phyloP scores from a whole-genome alignment of 345 rosid species.

The Kernera saxatilis region DNA sequence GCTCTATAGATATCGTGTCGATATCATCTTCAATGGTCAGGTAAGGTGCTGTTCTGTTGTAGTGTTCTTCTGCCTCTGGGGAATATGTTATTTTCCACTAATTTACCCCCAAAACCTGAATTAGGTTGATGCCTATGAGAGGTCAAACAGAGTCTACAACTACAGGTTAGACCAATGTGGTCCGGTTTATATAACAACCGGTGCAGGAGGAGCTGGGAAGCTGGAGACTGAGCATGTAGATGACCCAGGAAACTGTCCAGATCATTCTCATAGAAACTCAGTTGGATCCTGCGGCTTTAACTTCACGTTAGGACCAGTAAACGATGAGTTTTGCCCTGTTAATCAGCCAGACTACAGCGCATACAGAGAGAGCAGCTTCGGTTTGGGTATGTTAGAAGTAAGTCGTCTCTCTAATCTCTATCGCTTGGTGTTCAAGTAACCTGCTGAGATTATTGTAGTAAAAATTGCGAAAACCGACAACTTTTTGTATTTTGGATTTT shows the following conservation, averaged over 20 bases:
- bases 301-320: conserved; percentile 59
- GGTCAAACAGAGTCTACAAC: conserved; percentile 83
- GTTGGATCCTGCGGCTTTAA: conserved; percentile 59
- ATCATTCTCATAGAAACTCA: conserved; percentile 29
- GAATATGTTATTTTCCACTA: not conserved
- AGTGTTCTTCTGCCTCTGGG: not conserved
- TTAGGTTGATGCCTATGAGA: conserved; percentile 95
- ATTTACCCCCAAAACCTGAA: not conserved
- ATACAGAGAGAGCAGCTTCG: conserved; percentile 88
- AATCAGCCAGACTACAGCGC: conserved; percentile 86
- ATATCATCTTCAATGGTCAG: conserved; percentile 76
- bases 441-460: not conserved
- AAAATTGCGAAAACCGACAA: not conserved
- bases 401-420: not conserved
- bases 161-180: conserved; percentile 81
- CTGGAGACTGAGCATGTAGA: conserved; percentile 67
- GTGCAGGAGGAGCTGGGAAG: conserved; percentile 79
- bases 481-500: not conserved
- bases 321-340: conserved; percentile 61
- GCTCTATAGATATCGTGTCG: conserved; percentile 53
- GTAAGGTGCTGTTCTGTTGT: conserved; percentile 34
- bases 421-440: conserved; percentile 8
- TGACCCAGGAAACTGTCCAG: conserved; percentile 80
- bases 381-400: conserved; percentile 88
- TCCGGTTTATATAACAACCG: conserved; percentile 63